Conservation (phyloP, 202 grass and related monocot genomes). For the Sporobolus alterniflorus region DNA sequence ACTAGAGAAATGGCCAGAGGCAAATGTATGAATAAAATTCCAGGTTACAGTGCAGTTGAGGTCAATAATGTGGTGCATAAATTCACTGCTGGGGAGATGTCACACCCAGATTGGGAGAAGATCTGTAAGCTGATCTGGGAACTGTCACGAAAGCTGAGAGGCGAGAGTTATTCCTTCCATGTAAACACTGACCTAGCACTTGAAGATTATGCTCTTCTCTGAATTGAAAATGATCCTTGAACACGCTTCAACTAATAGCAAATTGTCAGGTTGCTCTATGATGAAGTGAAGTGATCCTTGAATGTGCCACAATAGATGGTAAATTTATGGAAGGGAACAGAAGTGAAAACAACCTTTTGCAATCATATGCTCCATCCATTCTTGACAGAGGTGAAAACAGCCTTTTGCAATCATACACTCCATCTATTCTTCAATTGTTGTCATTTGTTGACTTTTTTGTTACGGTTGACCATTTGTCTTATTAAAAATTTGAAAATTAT, state of each 20-base stretch:
- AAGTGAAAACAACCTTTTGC: not conserved
- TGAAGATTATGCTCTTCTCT: constrained; percentile 33
- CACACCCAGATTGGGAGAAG: constrained; percentile 39
- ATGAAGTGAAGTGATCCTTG: not conserved
- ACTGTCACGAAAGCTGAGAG: constrained; percentile 35
- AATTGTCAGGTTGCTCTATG: not conserved
- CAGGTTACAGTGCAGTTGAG: constrained; percentile 59
- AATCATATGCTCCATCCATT: not conserved
- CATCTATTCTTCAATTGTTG: too few species aligned
- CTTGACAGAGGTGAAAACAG: too few species aligned
- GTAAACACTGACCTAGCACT: not conserved
- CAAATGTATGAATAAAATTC: constrained; percentile 47
- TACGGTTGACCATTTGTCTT: too few species aligned
- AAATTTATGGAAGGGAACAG: constrained; percentile 1
- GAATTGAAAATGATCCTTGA: constrained; percentile 8
- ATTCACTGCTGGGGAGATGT: constrained; percentile 49
- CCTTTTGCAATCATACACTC: too few species aligned
- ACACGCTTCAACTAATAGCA: not conserved
- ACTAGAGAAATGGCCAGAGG: constrained; percentile 34
- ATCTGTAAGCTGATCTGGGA: constrained; percentile 36
- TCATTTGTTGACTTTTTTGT: too few species aligned
- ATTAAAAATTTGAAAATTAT: too few species aligned
- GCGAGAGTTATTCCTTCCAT: constrained; percentile 11
- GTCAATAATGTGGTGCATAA: constrained; percentile 46
- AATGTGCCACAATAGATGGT: not conserved